Evolutionary conservation across 371 early-diverging fungal species (phyloP).

Genomic region (Mucor sp.): DNA sequence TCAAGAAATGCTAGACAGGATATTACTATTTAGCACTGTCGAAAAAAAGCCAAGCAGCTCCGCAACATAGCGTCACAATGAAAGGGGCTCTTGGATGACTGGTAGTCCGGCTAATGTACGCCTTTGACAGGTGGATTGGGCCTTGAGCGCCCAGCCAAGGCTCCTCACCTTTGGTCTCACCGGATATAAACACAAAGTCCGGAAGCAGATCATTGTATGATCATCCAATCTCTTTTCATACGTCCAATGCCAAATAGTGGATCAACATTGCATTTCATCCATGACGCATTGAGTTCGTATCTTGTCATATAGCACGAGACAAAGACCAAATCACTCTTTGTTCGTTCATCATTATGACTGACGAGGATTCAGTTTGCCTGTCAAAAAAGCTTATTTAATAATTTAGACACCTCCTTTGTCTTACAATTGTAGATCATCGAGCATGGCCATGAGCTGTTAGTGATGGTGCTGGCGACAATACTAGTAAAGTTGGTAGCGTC

Average conservation of each 20-base stretch:
- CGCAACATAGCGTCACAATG: not conserved
- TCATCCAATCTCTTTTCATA: not conserved
- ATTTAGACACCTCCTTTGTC: too few species aligned
- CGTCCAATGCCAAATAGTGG: not conserved
- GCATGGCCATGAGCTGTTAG: too few species aligned
- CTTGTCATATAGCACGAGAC: too few species aligned
- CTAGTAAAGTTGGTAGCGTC: too few species aligned
- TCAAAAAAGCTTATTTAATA: too few species aligned
- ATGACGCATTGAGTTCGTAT: too few species aligned
- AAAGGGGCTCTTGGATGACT: not conserved
- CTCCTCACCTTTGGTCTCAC: not conserved
- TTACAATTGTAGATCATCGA: too few species aligned
- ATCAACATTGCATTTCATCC: too few species aligned
- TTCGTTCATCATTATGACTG: too few species aligned
- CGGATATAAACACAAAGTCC: not conserved
- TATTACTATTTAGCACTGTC: not conserved
- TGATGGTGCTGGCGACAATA: too few species aligned
- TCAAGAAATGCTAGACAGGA: conserved; percentile 63
- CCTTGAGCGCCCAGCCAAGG: not conserved
- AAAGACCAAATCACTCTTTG: too few species aligned
- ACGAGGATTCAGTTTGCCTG: too few species aligned
- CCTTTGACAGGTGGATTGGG: not conserved
- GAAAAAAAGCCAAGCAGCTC: not conserved
- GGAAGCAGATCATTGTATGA: not conserved
- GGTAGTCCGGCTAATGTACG: not conserved